Conservation (phyloP, 2,329 filamentous ascomycete species). For the Lachnellula suecica region DNA sequence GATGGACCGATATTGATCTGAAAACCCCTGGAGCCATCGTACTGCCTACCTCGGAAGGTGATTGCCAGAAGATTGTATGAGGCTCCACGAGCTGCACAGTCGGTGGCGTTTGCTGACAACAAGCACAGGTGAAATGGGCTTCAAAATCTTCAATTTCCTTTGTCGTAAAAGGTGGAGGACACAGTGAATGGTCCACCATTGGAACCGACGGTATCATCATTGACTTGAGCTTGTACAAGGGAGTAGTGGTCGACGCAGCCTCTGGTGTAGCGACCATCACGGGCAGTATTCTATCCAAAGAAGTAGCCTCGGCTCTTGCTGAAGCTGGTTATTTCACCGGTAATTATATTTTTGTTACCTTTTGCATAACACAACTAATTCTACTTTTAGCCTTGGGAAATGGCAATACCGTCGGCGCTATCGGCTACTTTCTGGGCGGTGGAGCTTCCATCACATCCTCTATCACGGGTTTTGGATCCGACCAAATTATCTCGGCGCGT, state of each 20-base stretch:
- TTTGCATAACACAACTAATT: neutral
- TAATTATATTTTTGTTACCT: neutral
- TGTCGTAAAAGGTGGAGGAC: conserved; percentile 25
- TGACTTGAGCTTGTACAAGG: conserved; percentile 22
- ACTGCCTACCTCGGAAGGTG: conserved; percentile 10
- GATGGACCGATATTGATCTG: conserved; percentile 16
- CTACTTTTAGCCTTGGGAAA: conserved; percentile 28
- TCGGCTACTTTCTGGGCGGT: conserved; percentile 23
- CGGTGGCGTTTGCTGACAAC: neutral
- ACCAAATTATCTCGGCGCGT: conserved; percentile 28
- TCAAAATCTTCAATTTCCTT: conserved; percentile 18
- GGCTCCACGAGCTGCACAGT: neutral
- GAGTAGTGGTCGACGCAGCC: conserved; percentile 19
- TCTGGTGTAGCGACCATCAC: conserved; percentile 12
- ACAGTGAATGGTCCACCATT: conserved; percentile 30
- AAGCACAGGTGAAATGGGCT: conserved; percentile 5
- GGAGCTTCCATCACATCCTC: conserved; percentile 6
- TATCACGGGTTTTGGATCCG: conserved; percentile 23
- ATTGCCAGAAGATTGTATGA: conserved; percentile 12
- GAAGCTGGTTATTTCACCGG: conserved; percentile 6
- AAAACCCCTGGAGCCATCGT: conserved; percentile 16
- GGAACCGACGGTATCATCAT: conserved; percentile 26
- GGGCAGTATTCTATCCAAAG: conserved; percentile 15
- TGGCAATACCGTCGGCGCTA: conserved; percentile 32
- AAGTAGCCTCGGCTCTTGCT: conserved; percentile 16